phyloP scores from a whole-genome alignment of 352 stramenopile genomes.

The Albugo candida region DNA sequence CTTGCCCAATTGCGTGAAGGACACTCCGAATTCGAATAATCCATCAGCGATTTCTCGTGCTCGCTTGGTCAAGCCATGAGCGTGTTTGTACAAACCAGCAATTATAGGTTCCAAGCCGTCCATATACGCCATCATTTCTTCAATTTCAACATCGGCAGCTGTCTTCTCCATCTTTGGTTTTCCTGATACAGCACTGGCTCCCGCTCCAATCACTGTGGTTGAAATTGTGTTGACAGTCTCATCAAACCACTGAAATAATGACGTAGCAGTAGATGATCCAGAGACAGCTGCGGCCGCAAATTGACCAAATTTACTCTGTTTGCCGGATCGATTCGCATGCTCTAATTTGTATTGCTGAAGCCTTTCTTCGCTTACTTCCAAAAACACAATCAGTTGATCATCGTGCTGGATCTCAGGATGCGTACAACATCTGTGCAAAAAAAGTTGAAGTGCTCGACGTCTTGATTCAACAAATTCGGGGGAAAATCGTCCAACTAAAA shows the following conservation, averaged over 20 bases:
- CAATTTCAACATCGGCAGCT: constrained; percentile 84
- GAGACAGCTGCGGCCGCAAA: too few relatives aligned
- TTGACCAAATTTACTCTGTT: constrained; percentile 14
- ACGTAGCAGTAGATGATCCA: constrained; percentile 7
- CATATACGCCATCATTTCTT: constrained; percentile 93
- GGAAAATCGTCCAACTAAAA: constrained; percentile 86
- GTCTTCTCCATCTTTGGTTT: constrained; percentile 54
- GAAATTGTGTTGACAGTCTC: constrained; percentile 75
- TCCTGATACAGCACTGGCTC: constrained; percentile 5
- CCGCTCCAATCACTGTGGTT: constrained; percentile 28
- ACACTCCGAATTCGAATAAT: constrained; percentile 92
- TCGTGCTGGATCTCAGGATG: constrained; percentile 74
- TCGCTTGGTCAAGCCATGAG: constrained; percentile 84
- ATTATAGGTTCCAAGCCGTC: constrained; percentile 90
- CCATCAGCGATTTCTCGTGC: constrained; percentile 89
- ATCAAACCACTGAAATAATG: constrained; percentile 76
- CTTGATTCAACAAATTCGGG: constrained; percentile 82
- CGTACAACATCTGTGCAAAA: constrained; percentile 51
- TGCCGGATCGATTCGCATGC: constrained; percentile 23
- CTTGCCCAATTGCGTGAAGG: constrained; percentile 90
- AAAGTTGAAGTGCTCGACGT: constrained; percentile 58
- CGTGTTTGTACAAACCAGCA: constrained; percentile 87
- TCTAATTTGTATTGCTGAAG: constrained; percentile 43
- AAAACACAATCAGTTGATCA: constrained; percentile 65
- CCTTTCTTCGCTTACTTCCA: constrained; percentile 59